Percentiles rank a stretch among this genome's conserved stretches.
Conservation (phyloP, 1,284 basidiomycete genomes). For the Ganoderma lucidum region DNA sequence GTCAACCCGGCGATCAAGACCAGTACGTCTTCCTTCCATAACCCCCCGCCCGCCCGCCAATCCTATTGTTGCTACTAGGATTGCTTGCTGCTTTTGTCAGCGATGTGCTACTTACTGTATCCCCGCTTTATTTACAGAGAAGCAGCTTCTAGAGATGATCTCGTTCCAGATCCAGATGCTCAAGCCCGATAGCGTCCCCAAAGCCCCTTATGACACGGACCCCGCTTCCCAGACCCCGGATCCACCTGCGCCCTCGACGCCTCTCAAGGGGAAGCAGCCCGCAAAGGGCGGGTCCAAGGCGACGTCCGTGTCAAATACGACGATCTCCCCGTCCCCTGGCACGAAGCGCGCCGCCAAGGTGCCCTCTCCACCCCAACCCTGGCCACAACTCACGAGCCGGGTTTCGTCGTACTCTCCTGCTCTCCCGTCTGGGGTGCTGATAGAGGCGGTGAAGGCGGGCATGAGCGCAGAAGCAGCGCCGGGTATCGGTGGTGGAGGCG, state of each 20-base stretch:
- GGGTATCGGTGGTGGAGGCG: constrained; percentile 43
- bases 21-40: constrained; percentile 61
- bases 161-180: constrained; percentile 76
- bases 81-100: not conserved
- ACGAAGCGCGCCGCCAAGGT: constrained; percentile 49
- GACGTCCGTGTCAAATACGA: constrained; percentile 36
- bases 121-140: constrained; percentile 60
- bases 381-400: constrained; percentile 59
- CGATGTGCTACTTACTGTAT: constrained; percentile 16
- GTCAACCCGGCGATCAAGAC: constrained; percentile 80
- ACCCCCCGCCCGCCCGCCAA: too few species aligned
- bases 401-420: constrained; percentile 76
- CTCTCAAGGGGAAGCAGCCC: constrained; percentile 53
- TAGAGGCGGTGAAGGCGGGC: constrained; percentile 82
- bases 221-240: constrained; percentile 35
- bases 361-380: constrained; percentile 62
- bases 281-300: constrained; percentile 44
- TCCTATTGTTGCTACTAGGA: too few species aligned
- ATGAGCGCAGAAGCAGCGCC: constrained; percentile 65
- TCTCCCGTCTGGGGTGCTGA: constrained; percentile 72
- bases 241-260: constrained; percentile 37
- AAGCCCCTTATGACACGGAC: constrained; percentile 62
- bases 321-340: constrained; percentile 38
- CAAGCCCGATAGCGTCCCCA: constrained; percentile 78
- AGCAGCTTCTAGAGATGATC: constrained; percentile 82